Percentiles rank a stretch among this genome's conserved stretches.
Evolutionary conservation across 768 basidiomycete genomes (phyloP).

Genomic region (Lentinula aciculospora): DNA sequence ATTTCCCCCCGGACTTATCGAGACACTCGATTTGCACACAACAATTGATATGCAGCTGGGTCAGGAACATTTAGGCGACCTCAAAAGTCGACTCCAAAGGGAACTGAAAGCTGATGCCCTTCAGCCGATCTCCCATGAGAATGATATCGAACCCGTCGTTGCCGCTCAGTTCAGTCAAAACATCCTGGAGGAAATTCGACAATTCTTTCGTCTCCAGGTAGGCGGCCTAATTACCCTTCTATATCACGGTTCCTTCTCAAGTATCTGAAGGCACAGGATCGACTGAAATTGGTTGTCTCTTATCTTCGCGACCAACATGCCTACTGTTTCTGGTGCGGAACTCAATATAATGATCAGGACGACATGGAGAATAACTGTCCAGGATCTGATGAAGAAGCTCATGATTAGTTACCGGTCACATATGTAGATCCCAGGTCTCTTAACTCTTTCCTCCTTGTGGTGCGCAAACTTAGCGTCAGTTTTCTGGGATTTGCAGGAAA

Average conservation of each 20-base stretch:
- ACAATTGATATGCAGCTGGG: conserved; percentile 11
- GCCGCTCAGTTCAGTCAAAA: conserved; percentile 39
- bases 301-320: conserved; percentile 68
- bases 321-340: conserved; percentile 91
- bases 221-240: conserved; percentile 14
- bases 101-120: conserved; percentile 78
- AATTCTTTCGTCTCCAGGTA: conserved; percentile 66
- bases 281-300: conserved; percentile 58
- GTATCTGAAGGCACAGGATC: conserved; percentile 55
- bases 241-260: not conserved
- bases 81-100: conserved; percentile 44
- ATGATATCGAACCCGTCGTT: conserved; percentile 14
- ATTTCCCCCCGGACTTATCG: conserved; percentile 61
- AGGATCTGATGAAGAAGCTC: conserved; percentile 69
- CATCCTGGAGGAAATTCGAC: conserved; percentile 57
- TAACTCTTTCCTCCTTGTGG: not conserved
- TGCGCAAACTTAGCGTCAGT: not conserved
- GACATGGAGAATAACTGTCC: conserved; percentile 68
- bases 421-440: too few species aligned
- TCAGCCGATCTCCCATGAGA: conserved; percentile 38
- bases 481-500: too few species aligned
- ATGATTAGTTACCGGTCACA: conserved; percentile 44
- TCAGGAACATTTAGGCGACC: conserved; percentile 1
- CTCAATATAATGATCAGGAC: conserved; percentile 55
- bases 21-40: conserved; percentile 44